A percentile compares a stretch with the other conserved stretches of the same genome.
Conservation (phyloP, 805 yeast species). For the Lipomyces sp. region DNA sequence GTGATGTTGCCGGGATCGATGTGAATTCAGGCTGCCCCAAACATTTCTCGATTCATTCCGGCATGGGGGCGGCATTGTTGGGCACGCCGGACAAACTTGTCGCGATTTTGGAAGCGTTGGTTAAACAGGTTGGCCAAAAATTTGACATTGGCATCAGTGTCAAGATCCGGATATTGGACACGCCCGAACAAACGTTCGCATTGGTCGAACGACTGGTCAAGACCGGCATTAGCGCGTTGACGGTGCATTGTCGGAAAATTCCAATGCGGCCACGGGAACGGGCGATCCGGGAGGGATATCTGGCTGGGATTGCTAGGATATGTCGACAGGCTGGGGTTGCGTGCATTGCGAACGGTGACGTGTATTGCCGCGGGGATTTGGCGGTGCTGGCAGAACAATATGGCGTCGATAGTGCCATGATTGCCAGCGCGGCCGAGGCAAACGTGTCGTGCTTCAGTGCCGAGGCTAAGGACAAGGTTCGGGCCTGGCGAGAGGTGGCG, state of each 20-base stretch:
- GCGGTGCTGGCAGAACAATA: slow-evolving; percentile 55
- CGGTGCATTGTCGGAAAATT: slow-evolving; percentile 89
- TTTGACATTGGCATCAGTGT: slow-evolving; percentile 81
- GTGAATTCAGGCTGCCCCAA: slow-evolving; percentile 97
- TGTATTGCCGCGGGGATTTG: slow-evolving; percentile 61
- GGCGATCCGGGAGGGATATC: slow-evolving; percentile 69
- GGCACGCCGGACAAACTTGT: slow-evolving; percentile 79
- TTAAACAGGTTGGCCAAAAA: slow-evolving; percentile 79
- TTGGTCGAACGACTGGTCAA: slow-evolving; percentile 62
- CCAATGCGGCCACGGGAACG: slow-evolving; percentile 81
- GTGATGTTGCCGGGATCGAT: slow-evolving; percentile 91
- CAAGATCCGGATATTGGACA: slow-evolving; percentile 79
- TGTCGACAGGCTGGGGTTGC: slow-evolving; percentile 68
- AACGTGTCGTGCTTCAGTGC: slow-evolving; percentile 76
- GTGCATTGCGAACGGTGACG: slow-evolving; percentile 81
- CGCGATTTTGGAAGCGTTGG: slow-evolving; percentile 68
- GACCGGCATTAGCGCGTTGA: slow-evolving; percentile 85
- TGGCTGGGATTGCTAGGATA: slow-evolving; percentile 63
- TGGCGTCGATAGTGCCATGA: slow-evolving; percentile 82
- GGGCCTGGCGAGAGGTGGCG: slow-evolving; percentile 60
- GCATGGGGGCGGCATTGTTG: slow-evolving; percentile 96
- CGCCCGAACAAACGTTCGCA: slow-evolving; percentile 61
- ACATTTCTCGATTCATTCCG: slow-evolving; percentile 90
- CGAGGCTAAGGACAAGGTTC: slow-evolving; percentile 43
- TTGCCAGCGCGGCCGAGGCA: slow-evolving; percentile 86